These are phyloP conservation scores for Elsinoe australis DNA, from an alignment of 2,329 filamentous ascomycete species.

Conservation along the genomic window DNA sequence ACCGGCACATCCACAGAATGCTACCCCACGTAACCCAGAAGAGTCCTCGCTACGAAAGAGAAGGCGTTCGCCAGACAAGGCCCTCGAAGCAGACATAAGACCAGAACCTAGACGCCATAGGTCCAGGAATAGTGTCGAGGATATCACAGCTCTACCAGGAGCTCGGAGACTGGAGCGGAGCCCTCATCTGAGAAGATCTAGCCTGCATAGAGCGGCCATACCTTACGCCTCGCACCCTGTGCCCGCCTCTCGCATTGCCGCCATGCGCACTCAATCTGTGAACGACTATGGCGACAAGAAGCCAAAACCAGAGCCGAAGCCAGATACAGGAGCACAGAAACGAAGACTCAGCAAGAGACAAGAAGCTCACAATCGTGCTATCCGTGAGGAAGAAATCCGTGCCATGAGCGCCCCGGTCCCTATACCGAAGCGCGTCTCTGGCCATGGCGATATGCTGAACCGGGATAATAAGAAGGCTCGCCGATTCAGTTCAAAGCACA, in stretches of 20 bases:
- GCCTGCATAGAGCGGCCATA: conserved; percentile 33
- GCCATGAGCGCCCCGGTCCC: conserved; percentile 68
- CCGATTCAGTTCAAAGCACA: conserved; percentile 53
- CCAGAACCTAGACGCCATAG: conserved; percentile 13
- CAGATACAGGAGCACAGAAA: conserved; percentile 48
- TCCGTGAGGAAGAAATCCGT: conserved; percentile 80
- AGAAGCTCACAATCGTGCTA: conserved; percentile 55
- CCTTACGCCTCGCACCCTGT: conserved; percentile 37
- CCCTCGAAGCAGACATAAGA: conserved; percentile 1
- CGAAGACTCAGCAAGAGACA: conserved; percentile 68
- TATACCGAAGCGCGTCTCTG: conserved; percentile 51
- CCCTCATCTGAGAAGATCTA: conserved; percentile 42
- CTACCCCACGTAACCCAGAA: conserved; percentile 13
- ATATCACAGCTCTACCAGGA: conserved; percentile 42
- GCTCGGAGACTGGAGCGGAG: conserved; percentile 37
- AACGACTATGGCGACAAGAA: conserved; percentile 31
- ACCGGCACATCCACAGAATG: conserved; percentile 12
- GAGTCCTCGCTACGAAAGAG: conserved; percentile 17
- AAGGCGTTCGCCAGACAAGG: conserved; percentile 11
- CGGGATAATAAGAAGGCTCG: conserved; percentile 60
- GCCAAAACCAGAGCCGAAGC: conserved; percentile 48
- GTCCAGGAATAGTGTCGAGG: conserved; percentile 28
- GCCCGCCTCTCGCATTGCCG: conserved; percentile 29
- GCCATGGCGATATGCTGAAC: conserved; percentile 48
- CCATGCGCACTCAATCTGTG: conserved; percentile 42